These are phyloP conservation scores for Gloeostereum incarnatum DNA, from an alignment of 768 basidiomycete genomes.

Conservation along the genomic window DNA sequence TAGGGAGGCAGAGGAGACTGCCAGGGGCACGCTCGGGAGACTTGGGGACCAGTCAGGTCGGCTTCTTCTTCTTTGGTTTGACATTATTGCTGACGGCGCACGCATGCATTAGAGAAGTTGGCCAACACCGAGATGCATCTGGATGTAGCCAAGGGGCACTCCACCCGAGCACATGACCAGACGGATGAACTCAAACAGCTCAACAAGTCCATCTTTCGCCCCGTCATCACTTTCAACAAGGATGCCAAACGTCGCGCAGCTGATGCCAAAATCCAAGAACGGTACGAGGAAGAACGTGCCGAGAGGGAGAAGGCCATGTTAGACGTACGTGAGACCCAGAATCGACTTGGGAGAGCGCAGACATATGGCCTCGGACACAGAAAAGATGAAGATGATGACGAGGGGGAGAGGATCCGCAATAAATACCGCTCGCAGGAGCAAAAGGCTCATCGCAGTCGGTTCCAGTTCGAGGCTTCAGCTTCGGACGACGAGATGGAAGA, in stretches of 20 bases:
- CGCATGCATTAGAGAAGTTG: constrained; percentile 35
- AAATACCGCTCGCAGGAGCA: constrained; percentile 23
- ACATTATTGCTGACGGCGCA: not conserved
- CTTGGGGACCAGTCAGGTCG: constrained; percentile 70
- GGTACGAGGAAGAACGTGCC: constrained; percentile 56
- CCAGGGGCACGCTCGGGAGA: constrained; percentile 50
- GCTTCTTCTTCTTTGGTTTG: constrained; percentile 14
- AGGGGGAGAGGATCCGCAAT: no score
- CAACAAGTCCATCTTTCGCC: constrained; percentile 91
- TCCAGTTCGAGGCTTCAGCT: constrained; percentile 65
- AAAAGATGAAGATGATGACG: constrained; percentile 22
- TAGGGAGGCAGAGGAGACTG: constrained; percentile 73
- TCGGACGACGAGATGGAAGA: constrained; percentile 73
- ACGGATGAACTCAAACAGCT: constrained; percentile 91
- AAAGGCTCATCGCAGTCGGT: constrained; percentile 42
- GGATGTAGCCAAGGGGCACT: constrained; percentile 74
- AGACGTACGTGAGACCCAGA: constrained; percentile 62
- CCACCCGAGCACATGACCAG: constrained; percentile 82
- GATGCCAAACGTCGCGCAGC: constrained; percentile 61
- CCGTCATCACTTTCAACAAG: constrained; percentile 89
- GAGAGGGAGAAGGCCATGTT: constrained; percentile 56
- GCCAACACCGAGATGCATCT: constrained; percentile 72
- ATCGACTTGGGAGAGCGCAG: constrained; percentile 47
- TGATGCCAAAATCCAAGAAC: constrained; percentile 56
- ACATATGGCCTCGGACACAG: constrained; percentile 12